phyloP scores from a whole-genome alignment of 306 rosid genomes.

The Oemleria cerasiformis region DNA sequence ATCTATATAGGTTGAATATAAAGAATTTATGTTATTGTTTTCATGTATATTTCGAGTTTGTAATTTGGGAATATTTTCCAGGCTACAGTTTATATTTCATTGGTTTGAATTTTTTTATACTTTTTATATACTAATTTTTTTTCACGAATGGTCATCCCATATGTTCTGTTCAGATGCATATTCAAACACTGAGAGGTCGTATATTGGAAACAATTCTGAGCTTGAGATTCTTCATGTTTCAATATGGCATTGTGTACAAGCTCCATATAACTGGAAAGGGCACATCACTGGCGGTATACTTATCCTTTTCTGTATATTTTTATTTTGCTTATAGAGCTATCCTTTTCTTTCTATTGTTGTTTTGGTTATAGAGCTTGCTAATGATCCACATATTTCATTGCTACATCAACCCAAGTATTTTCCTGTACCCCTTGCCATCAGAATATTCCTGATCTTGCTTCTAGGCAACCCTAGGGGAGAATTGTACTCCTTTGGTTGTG shows the following conservation, averaged over 20 bases:
- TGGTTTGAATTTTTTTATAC: neutral
- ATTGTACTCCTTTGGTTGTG: neutral
- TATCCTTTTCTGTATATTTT: neutral
- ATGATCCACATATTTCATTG: neutral
- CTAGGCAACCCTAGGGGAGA: neutral
- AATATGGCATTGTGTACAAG: slow-evolving; percentile 90
- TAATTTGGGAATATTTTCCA: neutral
- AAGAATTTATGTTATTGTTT: no score
- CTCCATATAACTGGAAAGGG: slow-evolving; percentile 65
- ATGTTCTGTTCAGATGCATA: slow-evolving; percentile 53
- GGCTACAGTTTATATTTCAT: neutral
- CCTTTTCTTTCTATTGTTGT: neutral
- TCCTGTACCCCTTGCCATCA: neutral
- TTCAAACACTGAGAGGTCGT: slow-evolving; percentile 86
- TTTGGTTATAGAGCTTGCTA: neutral
- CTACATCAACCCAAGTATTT: neutral
- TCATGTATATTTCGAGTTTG: neutral
- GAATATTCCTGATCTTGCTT: neutral
- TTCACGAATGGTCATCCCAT: neutral
- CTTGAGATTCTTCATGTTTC: slow-evolving; percentile 69
- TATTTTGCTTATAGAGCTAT: neutral
- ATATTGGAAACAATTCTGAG: slow-evolving; percentile 90
- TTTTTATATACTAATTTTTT: neutral
- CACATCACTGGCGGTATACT: slow-evolving; percentile 81
- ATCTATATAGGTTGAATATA: neutral